Conservation (phyloP, 1,139 yeast genomes). For the Magnusiomyces tetraspermus region DNA sequence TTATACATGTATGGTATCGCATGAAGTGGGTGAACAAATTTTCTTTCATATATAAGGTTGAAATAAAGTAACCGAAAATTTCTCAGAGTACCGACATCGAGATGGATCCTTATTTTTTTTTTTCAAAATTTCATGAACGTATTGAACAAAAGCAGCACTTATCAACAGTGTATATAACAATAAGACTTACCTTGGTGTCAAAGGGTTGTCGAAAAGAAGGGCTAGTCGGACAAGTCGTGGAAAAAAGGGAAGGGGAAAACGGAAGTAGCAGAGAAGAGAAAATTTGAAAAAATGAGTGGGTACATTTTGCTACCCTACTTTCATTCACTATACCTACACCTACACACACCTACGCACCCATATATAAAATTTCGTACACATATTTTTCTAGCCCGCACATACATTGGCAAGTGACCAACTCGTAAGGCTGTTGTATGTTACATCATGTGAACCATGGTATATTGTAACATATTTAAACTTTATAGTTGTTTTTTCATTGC, state of each 20-base stretch:
- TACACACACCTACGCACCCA: too few relatives aligned
- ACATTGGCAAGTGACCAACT: too few relatives aligned
- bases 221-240: slow-evolving; percentile 8
- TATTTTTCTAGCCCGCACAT: too few relatives aligned
- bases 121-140: too few relatives aligned
- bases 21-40: too few relatives aligned
- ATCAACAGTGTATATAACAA: not conserved
- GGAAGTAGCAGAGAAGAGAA: not conserved
- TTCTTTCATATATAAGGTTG: too few relatives aligned
- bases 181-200: slow-evolving; percentile 5
- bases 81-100: too few relatives aligned
- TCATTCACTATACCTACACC: too few relatives aligned
- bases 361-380: not conserved
- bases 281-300: slow-evolving; percentile 5
- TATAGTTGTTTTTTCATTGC: not conserved
- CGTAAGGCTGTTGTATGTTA: too few relatives aligned
- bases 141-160: too few relatives aligned
- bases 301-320: not conserved
- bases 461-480: not conserved
- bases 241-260: not conserved
- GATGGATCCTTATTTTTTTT: too few relatives aligned
- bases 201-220: slow-evolving; percentile 9
- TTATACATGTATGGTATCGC: too few relatives aligned
- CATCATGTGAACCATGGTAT: not conserved
- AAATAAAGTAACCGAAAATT: not conserved